Evolutionary conservation across 805 yeast genomes (phyloP), one percentile per base, ranked within the genome.

Genomic region (Saturnispora besseyi): DNA sequence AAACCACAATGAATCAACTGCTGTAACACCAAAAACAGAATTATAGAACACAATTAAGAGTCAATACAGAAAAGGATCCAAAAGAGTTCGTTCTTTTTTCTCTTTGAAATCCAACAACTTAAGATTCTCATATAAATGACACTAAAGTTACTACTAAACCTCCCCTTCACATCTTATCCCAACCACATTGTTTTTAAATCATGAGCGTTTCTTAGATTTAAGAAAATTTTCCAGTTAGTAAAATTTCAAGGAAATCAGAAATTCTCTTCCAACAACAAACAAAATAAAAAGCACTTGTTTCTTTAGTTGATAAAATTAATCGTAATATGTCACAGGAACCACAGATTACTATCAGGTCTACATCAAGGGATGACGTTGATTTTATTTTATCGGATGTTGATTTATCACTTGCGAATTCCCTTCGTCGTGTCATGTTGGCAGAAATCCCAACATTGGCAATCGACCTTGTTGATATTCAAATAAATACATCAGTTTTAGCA

Each of bases 371-470:
- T 62, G 85, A 81, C 61, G 97, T 93, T 54, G 96, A 93, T 66
- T 85, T 93, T 62, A 87, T 91, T 36, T 68, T 93, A 50, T 78
- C 87, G 42, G 88, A 89, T 62, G 90, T 89, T 32, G 97, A 91
- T 63, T 68, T 93, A 52, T 79, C 96, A 57, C 71, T 91, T 61
- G 98, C 98, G 18, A 93, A 93, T 74, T 86, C 98, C 13, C 58
- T 93, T 36, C 78, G 99, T 59, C 76, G 99, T 65, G 81, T 85
- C 38, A 90, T 93, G 87, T 73, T 93, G 53, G 90, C 96, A 2
- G 99, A 93, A 67, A 93, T 93, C 51, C 99, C 99, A 32, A 93
- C 99, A 0, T 71, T 93, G 56, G 97, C 99, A 48, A 89, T 93
- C 51, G 99, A 93, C 62, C 78, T 91, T 54, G 99, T 93, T 44